Base-by-base conservation (phyloP, 345 rosid genomes). In the Salix arbutifolia region DNA sequence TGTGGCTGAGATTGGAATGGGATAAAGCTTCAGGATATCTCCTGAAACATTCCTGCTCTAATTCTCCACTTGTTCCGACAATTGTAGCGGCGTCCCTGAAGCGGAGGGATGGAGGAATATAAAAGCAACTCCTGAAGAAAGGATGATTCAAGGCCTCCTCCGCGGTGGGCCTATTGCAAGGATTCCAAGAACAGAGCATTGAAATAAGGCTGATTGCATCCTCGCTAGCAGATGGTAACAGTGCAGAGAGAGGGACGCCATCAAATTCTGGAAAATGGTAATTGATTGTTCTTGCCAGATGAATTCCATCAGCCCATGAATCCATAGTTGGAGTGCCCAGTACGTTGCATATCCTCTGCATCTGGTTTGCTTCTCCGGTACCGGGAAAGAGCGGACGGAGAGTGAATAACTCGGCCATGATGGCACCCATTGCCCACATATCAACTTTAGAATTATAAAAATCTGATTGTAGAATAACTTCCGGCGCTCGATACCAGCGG, bases 401-500 rank as follows among this genome's bases (percentile, higher is more conserved):
- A 71, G 86, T 81, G 76, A 93, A 81, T 80, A 95, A 69, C 78
- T 95, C 99, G 28, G 99, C 96, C 91, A 95, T 89, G 38, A 95
- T 96, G 50, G 99, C 98, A 67, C 99, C 99, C 97, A 96, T 91
- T 6, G 97, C 97, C 98, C 98, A 96, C 94, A 96, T 90, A 83
- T 96, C 99, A 85, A 93, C 99, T 93, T 96, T 90, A 52, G 92
- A 86, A 65, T 85, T 75, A 83, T 96, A 96, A 0, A 84, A 25
- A 76, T 84, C 85, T 35, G 99, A 90, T 80, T 92, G 99, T 79
- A 96, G 97, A 73, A 96, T 85, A 76, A 93, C 93, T 82, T 96
- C 99, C 52, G 99, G 99, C n/a, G 99, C 99, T 35, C 99, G 88
- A 76, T 96, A 96, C 99, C 98, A 96, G 66, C 99, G 96, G 25